A percentile compares a stretch with the other conserved stretches of the same genome.
These are phyloP conservation scores for Albophoma yamanashiensis DNA, from an alignment of 2,329 filamentous ascomycete species.

Conservation along the genomic window DNA sequence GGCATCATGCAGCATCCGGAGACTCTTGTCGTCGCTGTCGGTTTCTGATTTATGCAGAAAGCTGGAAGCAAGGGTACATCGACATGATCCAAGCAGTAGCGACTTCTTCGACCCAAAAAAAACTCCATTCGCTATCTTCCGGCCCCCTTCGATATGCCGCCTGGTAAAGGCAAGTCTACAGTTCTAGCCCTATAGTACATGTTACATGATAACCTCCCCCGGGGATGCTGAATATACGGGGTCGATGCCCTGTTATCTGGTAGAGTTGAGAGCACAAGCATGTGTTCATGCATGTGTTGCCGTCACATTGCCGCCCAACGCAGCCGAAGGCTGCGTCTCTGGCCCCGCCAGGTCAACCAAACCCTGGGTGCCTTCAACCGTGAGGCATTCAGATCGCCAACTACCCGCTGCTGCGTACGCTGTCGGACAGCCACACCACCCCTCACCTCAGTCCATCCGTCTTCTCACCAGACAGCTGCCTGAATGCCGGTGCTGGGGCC, in stretches of 20 bases:
- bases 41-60: not conserved
- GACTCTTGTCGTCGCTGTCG: not conserved
- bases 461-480: constrained; percentile 12
- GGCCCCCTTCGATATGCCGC: not conserved
- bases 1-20: not conserved
- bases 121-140: not conserved
- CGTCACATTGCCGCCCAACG: not conserved
- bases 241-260: not conserved
- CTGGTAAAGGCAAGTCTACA: not conserved
- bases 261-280: constrained; percentile 7
- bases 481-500: constrained; percentile 27
- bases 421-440: not conserved
- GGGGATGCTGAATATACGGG: not conserved
- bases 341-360: not conserved
- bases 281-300: not conserved
- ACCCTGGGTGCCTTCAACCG: constrained; percentile 1
- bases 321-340: not conserved
- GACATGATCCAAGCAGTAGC: not conserved
- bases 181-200: constrained; percentile 2
- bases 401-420: not conserved
- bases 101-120: not conserved
- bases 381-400: not conserved
- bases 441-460: constrained; percentile 6
- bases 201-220: not conserved
- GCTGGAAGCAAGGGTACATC: not conserved